phyloP scores from a whole-genome alignment of 305 asterid genomes.

The Rubia balearica region DNA sequence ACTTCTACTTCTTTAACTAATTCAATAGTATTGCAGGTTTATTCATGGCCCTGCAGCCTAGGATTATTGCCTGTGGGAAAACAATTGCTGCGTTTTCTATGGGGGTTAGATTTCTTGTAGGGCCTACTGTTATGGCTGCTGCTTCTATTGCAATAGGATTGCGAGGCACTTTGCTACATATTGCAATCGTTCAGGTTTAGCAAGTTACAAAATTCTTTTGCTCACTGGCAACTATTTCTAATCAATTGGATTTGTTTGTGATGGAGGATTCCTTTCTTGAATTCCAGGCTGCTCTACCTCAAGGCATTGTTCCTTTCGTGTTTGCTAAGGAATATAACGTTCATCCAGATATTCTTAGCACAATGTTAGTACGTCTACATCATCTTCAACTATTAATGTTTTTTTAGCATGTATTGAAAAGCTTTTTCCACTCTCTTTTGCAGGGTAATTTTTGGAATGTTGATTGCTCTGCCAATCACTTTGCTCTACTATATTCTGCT shows the following conservation, averaged over 20 bases:
- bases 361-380: conserved; percentile 45
- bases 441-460: conserved; percentile 97
- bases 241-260: neutral
- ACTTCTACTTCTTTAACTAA: neutral
- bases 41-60: conserved; percentile 93
- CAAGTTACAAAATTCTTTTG: neutral
- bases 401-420: neutral
- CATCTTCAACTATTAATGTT: neutral
- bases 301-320: conserved; percentile 89
- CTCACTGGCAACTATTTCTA: neutral
- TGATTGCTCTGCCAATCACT: conserved; percentile 87
- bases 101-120: conserved; percentile 65
- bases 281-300: conserved; percentile 86
- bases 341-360: conserved; percentile 90
- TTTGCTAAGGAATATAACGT: conserved; percentile 88
- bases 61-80: conserved; percentile 83
- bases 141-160: conserved; percentile 82
- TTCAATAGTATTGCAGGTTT: conserved; percentile 40
- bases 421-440: neutral
- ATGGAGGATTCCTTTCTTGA: neutral
- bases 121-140: conserved; percentile 97
- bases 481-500: conserved; percentile 71
- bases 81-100: conserved; percentile 68
- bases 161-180: conserved; percentile 57
- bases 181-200: conserved; percentile 81